A percentile compares a stretch with the other conserved stretches of the same genome.
phyloP scores from a whole-genome alignment of 345 rosid species.

The Camelina laxa region DNA sequence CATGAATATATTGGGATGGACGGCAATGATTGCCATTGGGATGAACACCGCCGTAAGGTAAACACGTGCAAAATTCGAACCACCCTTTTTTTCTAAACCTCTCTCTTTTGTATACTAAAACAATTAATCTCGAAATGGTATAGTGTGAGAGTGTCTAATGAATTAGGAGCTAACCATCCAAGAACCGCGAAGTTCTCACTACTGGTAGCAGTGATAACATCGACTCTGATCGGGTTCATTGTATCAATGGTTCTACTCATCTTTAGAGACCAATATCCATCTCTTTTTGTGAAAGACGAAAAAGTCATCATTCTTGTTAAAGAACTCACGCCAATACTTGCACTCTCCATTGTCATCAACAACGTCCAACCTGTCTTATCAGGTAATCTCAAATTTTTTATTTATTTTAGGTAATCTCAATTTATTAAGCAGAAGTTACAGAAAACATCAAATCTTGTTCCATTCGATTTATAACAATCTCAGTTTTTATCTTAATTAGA shows the following conservation, averaged over 20 bases:
- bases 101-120: background rate
- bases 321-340: constrained; percentile 75
- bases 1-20: constrained; percentile 86
- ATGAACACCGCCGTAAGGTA: constrained; percentile 88
- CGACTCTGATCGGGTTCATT: constrained; percentile 54
- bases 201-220: constrained; percentile 66
- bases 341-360: constrained; percentile 67
- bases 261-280: constrained; percentile 56
- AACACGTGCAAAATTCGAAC: constrained; percentile 2
- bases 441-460: background rate
- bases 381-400: constrained; percentile 60
- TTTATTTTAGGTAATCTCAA: constrained; percentile 60
- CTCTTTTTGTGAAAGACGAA: constrained; percentile 60
- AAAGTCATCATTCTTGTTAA: constrained; percentile 58
- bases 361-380: constrained; percentile 91
- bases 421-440: background rate
- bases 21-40: constrained; percentile 77
- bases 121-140: background rate
- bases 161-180: constrained; percentile 81
- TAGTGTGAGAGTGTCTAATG: constrained; percentile 90
- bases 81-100: background rate
- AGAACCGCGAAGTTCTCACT: constrained; percentile 69
- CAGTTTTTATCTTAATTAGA: background rate
- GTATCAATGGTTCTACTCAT: constrained; percentile 54
- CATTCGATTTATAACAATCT: background rate